Conservation (phyloP, 179 eudicot genomes). For the Beta macrorhiza region DNA sequence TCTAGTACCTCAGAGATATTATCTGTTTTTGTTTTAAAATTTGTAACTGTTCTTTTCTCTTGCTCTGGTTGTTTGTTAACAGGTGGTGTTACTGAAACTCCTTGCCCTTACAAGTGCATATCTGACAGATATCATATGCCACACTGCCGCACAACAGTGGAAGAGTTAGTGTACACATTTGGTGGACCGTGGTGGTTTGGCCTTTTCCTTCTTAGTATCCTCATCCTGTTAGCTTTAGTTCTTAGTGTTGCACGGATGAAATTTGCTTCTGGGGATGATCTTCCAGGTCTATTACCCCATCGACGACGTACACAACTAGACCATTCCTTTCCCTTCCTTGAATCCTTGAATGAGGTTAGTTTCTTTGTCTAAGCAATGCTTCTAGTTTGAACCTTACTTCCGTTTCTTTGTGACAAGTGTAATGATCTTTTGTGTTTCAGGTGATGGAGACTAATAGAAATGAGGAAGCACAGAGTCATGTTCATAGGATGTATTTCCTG, state of each 20-base stretch:
- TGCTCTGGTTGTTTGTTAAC: constrained; percentile 17
- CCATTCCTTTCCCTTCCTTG: constrained; percentile 90
- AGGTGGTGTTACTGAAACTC: constrained; percentile 85
- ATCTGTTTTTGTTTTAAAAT: not conserved
- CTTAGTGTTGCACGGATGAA: constrained; percentile 95
- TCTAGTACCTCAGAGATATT: not conserved
- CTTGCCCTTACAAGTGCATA: constrained; percentile 93
- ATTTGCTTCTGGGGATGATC: constrained; percentile 71
- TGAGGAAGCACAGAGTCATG: constrained; percentile 88
- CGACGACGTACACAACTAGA: constrained; percentile 70
- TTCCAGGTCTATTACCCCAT: constrained; percentile 60
- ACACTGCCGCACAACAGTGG: constrained; percentile 85
- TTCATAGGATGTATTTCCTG: constrained; percentile 86
- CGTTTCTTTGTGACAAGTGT: not conserved
- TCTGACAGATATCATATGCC: constrained; percentile 97
- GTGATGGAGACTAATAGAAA: constrained; percentile 87
- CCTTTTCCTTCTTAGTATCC: constrained; percentile 60
- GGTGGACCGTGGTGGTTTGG: constrained; percentile 99
- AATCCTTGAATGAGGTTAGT: constrained; percentile 87
- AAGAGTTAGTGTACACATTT: constrained; percentile 81
- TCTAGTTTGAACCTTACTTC: not conserved
- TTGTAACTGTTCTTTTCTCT: not conserved
- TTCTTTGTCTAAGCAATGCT: constrained; percentile 9
- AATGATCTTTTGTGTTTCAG: constrained; percentile 39
- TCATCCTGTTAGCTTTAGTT: constrained; percentile 72